phyloP scores from a whole-genome alignment of 345 rosid species.

The Gossypium turneri region DNA sequence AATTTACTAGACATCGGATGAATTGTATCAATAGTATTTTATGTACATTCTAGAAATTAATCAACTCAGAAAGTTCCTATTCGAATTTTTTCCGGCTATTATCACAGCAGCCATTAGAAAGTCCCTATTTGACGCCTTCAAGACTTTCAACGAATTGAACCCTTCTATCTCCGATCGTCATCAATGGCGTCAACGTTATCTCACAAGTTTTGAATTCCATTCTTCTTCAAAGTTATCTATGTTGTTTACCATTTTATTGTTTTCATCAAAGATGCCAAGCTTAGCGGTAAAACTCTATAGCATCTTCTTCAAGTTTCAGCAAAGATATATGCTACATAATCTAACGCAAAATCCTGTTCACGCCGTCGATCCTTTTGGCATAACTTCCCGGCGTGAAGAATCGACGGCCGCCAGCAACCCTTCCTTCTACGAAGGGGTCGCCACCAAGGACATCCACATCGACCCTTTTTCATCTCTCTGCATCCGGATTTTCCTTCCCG shows the following conservation, averaged over 20 bases:
- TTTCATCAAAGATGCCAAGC: constrained; percentile 42
- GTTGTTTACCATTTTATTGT: background rate
- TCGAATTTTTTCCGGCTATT: background rate
- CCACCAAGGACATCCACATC: constrained; percentile 70
- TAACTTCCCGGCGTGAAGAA: constrained; percentile 53
- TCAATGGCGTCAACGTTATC: background rate
- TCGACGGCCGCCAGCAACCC: constrained; percentile 46
- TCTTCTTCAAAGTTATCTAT: background rate
- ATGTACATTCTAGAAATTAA: background rate
- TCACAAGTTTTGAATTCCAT: background rate
- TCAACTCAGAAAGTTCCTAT: background rate
- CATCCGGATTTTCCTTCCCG: constrained; percentile 68
- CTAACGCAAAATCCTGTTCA: constrained; percentile 32
- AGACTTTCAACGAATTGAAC: constrained; percentile 12
- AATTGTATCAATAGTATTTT: too few species aligned
- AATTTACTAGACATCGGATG: too few species aligned
- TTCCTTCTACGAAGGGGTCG: constrained; percentile 56
- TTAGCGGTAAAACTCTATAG: constrained; percentile 54
- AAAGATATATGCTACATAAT: constrained; percentile 45
- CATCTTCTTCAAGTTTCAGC: constrained; percentile 56
- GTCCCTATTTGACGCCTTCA: background rate
- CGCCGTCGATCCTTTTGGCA: constrained; percentile 40
- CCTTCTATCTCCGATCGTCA: background rate
- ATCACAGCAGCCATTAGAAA: background rate
- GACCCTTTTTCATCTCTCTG: constrained; percentile 60